Evolutionary conservation across 2,329 filamentous ascomycete species (phyloP).

Genomic region (Claviceps digitariae): DNA sequence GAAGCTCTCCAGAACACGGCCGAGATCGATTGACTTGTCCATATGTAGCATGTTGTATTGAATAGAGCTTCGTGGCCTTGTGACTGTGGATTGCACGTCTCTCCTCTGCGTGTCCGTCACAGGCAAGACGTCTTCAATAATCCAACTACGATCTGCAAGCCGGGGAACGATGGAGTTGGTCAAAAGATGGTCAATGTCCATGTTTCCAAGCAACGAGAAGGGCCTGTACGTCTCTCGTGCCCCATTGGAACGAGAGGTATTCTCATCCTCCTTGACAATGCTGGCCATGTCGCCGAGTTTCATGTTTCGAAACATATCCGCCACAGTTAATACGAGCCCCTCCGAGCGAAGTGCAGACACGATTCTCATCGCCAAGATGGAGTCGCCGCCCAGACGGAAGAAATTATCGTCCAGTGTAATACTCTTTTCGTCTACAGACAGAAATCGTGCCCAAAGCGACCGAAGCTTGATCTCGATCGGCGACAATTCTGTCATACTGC

Average conservation of each 20-base stretch:
- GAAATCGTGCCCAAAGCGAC: slow-evolving; percentile 33
- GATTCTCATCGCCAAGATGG: slow-evolving; percentile 46
- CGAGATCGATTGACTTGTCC: slow-evolving; percentile 32
- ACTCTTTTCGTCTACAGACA: slow-evolving; percentile 28
- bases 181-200: slow-evolving; percentile 29
- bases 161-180: slow-evolving; percentile 34
- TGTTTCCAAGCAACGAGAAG: slow-evolving; percentile 34
- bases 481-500: background rate
- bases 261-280: slow-evolving; percentile 20
- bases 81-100: slow-evolving; percentile 43
- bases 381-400: slow-evolving; percentile 47
- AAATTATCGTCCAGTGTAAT: slow-evolving; percentile 44
- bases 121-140: slow-evolving; percentile 42
- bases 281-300: slow-evolving; percentile 39
- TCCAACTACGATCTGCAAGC: slow-evolving; percentile 36
- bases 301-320: slow-evolving; percentile 38
- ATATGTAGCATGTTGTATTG: slow-evolving; percentile 55
- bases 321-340: slow-evolving; percentile 36
- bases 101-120: slow-evolving; percentile 45
- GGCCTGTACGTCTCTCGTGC: background rate
- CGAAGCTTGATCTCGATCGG: slow-evolving; percentile 19
- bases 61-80: slow-evolving; percentile 45
- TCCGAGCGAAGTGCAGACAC: slow-evolving; percentile 39
- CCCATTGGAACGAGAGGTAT: background rate
- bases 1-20: slow-evolving; percentile 35